phyloP scores from a whole-genome alignment of 768 basidiomycete genomes.

The Tricholoma terreum region DNA sequence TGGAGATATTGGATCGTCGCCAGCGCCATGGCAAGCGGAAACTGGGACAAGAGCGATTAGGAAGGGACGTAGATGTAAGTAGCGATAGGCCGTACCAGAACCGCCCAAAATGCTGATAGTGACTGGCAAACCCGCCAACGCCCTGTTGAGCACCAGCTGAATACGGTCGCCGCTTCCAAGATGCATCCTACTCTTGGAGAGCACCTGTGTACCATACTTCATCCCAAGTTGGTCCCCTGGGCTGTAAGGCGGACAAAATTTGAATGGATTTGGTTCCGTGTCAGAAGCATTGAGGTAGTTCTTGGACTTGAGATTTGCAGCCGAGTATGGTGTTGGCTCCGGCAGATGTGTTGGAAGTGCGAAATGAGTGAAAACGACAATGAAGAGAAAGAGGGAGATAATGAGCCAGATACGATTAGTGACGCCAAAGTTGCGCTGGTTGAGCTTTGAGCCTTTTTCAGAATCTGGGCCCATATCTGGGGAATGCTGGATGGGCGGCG shows the following conservation, averaged over 20 bases:
- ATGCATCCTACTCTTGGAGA: constrained; percentile 75
- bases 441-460: constrained; percentile 52
- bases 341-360: constrained; percentile 39
- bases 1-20: constrained; percentile 82
- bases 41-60: constrained; percentile 45
- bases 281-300: constrained; percentile 77
- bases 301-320: constrained; percentile 57
- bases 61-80: not conserved
- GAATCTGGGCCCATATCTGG: constrained; percentile 46
- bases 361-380: constrained; percentile 57
- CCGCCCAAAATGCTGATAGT: constrained; percentile 91
- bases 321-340: constrained; percentile 31
- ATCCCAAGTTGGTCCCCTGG: constrained; percentile 75
- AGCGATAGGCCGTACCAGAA: constrained; percentile 52
- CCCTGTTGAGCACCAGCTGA: constrained; percentile 80
- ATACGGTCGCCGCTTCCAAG: constrained; percentile 78
- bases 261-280: constrained; percentile 69
- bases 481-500: constrained; percentile 38
- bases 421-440: constrained; percentile 57
- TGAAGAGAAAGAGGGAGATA: constrained; percentile 47
- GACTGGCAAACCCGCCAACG: constrained; percentile 79
- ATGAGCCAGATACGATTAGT: constrained; percentile 71
- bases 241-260: constrained; percentile 88
- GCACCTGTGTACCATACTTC: constrained; percentile 72
- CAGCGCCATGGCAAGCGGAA: constrained; percentile 91